Base-by-base conservation (phyloP, 257 asterid genomes). In the Nicotiana attenuata region DNA sequence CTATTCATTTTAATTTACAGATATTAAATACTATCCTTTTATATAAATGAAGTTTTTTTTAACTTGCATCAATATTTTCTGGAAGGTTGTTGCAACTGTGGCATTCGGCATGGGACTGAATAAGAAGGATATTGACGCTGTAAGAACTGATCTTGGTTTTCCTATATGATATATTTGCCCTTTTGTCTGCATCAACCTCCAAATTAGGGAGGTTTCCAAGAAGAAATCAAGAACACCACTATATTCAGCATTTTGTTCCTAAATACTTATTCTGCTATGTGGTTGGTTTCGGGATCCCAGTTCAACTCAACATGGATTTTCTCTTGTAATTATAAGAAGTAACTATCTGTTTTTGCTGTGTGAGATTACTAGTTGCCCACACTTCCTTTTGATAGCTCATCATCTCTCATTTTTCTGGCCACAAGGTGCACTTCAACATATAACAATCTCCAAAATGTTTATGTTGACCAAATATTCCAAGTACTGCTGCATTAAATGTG, bases 71-170 rank as follows among this genome's bases (percentile, higher is more conserved):
- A 69, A 83, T 31, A 81, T 89, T 78, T 83, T 81, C 77, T 89
- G 81, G 81, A 89, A 96, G 99, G 95, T 96, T 89, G 99, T 96
- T 85, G 99, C 99, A 81, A 96, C 99, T 35, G 99, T 96, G 61
- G 98, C 99, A 85, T 96, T 96, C 16, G 98, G 99, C 86, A 94
- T 96, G 99, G 99, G 99, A 78, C 98, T 96, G 83, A 95, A 96
- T 85, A 96, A 96, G 90, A 92, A 92, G 65, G 98, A 96, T 78
- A 91, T 96, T 88, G 98, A 96, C 84, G 99, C 98, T 79, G 99
- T 96, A 92, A 92, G 97, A 78, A 81, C 78, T 59, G 20, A 55
- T 77, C 65, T 80, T 85, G 33, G 57, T 50, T 81, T 76, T 77
- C 79, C 61, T 69, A 61, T 82, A n/a, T 81, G 64, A 65, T 61